phyloP scores from a whole-genome alignment of 768 basidiomycete genomes.

The Psilocybe azurescens region DNA sequence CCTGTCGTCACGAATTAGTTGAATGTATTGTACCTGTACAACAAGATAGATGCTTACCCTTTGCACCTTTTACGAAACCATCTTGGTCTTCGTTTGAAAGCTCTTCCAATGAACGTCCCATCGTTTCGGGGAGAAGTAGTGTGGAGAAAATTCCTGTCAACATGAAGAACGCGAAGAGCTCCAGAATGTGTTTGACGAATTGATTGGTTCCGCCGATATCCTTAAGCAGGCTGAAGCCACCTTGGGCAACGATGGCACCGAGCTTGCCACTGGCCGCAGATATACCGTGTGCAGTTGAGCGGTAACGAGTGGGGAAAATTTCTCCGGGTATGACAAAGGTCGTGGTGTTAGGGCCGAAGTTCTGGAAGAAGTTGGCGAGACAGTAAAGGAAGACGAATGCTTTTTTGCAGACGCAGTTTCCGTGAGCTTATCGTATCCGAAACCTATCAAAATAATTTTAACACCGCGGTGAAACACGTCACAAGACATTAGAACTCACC shows the following conservation, averaged over 20 bases:
- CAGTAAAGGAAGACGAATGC: conserved; percentile 87
- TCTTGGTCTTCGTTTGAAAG: conserved; percentile 76
- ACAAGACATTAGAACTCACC: conserved; percentile 44
- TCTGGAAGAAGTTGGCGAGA: conserved; percentile 90
- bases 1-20: background rate
- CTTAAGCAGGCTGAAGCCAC: conserved; percentile 72
- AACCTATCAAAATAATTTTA: conserved; percentile 46
- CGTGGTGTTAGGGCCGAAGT: conserved; percentile 83
- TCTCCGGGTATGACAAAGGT: conserved; percentile 87
- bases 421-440: conserved; percentile 64
- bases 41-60: conserved; percentile 21
- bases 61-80: conserved; percentile 57
- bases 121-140: conserved; percentile 82
- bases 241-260: conserved; percentile 82
- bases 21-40: background rate
- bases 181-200: conserved; percentile 73
- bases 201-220: conserved; percentile 69
- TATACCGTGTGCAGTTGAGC: conserved; percentile 86
- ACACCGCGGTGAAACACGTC: background rate
- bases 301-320: conserved; percentile 87
- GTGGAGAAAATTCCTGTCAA: conserved; percentile 85
- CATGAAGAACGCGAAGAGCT: conserved; percentile 89
- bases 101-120: conserved; percentile 65
- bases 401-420: conserved; percentile 45
- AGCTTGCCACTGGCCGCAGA: conserved; percentile 84